These are phyloP conservation scores for Parastagonospora nodorum DNA, from an alignment of 2,329 filamentous ascomycete species.

Conservation along the genomic window DNA sequence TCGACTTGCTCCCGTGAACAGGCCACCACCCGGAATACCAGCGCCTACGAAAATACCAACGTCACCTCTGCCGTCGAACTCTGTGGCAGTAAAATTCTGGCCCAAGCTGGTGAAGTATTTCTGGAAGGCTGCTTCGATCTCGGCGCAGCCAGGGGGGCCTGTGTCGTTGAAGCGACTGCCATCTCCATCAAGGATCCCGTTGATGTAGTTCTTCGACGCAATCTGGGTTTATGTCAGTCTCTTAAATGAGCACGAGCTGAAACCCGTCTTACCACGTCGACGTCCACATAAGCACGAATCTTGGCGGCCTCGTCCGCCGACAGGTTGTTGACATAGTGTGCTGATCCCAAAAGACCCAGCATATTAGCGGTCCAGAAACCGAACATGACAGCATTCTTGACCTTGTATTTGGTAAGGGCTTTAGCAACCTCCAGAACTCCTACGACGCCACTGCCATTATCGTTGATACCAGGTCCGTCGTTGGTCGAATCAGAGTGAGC, in stretches of 20 bases:
- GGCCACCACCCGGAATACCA: conserved; percentile 74
- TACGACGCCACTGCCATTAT: conserved; percentile 73
- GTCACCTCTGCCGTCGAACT: conserved; percentile 79
- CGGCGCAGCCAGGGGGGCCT: conserved; percentile 67
- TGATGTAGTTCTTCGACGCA: conserved; percentile 64
- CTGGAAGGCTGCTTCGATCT: conserved; percentile 66
- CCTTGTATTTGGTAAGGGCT: conserved; percentile 70
- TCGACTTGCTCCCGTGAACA: conserved; percentile 78
- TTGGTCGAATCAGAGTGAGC: conserved; percentile 67
- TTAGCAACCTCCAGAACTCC: conserved; percentile 64
- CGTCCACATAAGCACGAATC: conserved; percentile 71
- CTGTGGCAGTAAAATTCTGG: conserved; percentile 64
- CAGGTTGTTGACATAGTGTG: conserved; percentile 60
- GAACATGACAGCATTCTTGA: conserved; percentile 71
- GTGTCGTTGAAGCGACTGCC: conserved; percentile 59
- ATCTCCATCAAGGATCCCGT: conserved; percentile 63
- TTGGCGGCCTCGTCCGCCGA: conserved; percentile 58
- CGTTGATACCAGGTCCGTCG: conserved; percentile 74
- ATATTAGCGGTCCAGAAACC: conserved; percentile 69
- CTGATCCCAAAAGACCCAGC: conserved; percentile 65
- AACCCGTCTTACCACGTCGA: conserved; percentile 61
- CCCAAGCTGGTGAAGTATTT: conserved; percentile 39
- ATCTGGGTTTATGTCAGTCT: conserved; percentile 46
- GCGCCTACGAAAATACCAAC: conserved; percentile 77
- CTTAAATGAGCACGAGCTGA: background rate